Percentiles rank a stretch among this genome's conserved stretches.
phyloP scores from a whole-genome alignment of 2,329 filamentous ascomycete genomes.

The Fusarium continuum region DNA sequence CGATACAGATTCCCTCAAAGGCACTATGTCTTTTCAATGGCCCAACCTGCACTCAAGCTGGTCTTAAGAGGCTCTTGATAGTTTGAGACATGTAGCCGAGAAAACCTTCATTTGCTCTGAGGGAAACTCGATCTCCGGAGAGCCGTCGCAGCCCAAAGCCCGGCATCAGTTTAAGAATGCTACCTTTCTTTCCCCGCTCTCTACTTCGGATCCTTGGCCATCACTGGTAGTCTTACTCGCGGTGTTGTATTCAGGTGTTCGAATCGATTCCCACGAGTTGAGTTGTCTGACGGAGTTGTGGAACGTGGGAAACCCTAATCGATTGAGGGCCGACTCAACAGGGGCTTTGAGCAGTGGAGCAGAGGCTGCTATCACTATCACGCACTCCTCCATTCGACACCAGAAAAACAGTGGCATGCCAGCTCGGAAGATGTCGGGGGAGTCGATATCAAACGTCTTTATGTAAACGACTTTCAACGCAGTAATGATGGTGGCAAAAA shows the following conservation, averaged over 20 bases:
- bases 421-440: not conserved
- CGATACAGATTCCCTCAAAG: no score
- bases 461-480: not conserved
- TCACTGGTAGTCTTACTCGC: no score
- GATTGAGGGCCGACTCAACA: not conserved
- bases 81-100: no score
- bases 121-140: no score
- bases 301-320: not conserved
- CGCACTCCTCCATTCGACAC: conserved; percentile 1
- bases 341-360: conserved; percentile 3
- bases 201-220: no score
- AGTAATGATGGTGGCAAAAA: not conserved
- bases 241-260: not conserved
- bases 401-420: not conserved
- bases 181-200: no score
- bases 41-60: no score
- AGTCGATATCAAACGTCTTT: not conserved
- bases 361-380: not conserved
- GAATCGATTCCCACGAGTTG: not conserved
- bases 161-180: no score
- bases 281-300: not conserved
- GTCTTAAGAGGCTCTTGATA: no score
- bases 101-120: no score
- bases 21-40: no score
- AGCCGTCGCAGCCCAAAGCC: no score